Base-by-base conservation (phyloP, 2,329 filamentous ascomycete species). In the Aspergillus carbonarius region DNA sequence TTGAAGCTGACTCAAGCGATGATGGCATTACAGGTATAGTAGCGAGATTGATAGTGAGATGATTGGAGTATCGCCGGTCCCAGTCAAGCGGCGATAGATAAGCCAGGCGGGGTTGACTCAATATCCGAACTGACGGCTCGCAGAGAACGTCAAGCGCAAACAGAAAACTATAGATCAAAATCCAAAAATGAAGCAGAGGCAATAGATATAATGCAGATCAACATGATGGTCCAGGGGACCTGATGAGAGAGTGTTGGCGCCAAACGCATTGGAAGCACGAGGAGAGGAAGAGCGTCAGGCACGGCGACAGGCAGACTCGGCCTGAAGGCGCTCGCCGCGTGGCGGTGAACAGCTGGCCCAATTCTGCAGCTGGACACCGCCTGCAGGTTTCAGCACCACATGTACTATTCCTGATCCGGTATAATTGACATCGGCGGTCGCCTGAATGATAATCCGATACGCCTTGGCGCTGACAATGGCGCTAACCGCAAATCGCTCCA, bases 11-110 rank as follows among this genome's bases (percentile, higher is more conserved):
- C 54, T 68, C 64, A 57, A 63, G 55, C 42, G 68, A 62, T 48
- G 58, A 52, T 58, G 66, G 66, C 76, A 74, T 74, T 71, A 69
- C 47, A 57, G 55, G 37, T 35, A 52, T 48, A 7, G 8, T 12
- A n/a, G 42, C 20, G 27, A 39, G 6, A 44, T 27, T 30, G 37
- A 27, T 5, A 32, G 47, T 54, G 40, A 10, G 17, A 27, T 44
- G 37, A 18, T 17, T 42, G 42, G 44, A 39, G 35, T 15, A 54
- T 18, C 8, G 37, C 39, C 25, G 6, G 23, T 42, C 27, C 37
- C 30, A 35, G 37, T 42, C 23, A 8, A 54, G 37, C 51, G 23
- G 15, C 27, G 51, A 54, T 34, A 30, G 51, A 54, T 54, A 60
- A 55, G 17, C 6, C 42, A 20, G 39, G 56, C 55, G 59, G 57